Base-by-base conservation (phyloP, 345 rosid genomes). In the Xanthoceras sorbifolium region DNA sequence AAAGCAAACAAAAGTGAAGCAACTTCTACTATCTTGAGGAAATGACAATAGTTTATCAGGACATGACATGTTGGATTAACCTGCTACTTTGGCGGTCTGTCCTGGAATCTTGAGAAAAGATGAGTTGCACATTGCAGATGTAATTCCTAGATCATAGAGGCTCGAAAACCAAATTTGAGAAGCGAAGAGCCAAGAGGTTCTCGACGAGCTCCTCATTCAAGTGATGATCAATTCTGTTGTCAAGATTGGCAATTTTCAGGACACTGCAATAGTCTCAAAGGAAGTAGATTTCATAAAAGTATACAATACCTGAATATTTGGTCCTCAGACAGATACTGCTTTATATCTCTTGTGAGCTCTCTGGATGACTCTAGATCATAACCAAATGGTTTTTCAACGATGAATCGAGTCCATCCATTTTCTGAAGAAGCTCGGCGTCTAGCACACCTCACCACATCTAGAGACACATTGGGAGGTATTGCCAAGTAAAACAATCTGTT, bases 381-480 rank as follows among this genome's bases (percentile, higher is more conserved):
- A 67, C 89, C 89, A 60, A 88, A 88, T 75, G 91, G 91, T 74
- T 88, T 86, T 59, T 88, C 91, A 64, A 86, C 79, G 25, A 88
- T 88, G 71, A 88, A 83, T 74, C 89, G 78, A 1, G 87, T 88
- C 91, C 91, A 88, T 40, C 91, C 91, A 23, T 70, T 77, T 6
- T 48, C 44, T 42, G 89, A 83, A 69, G 89, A 88, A 63, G 91
- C 88, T 11, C 86, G 79, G 54, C 66, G 84, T 72, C 79, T 76
- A n/a, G 86, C 85, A 74, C 88, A 82, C 78, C 88, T 83, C 48
- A 76, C 88, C 40, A 63, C 89, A 76, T 86, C 86, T 48, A 81
- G 85, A 67, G 81, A 86, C 80, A 84, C 50, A 60, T 77, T 72
- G 11, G 91, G 88, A 71, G 91, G 91, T 36, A 82, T 77, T 3